Conservation (phyloP, 768 basidiomycete species). For the Termitomyces sp. region DNA sequence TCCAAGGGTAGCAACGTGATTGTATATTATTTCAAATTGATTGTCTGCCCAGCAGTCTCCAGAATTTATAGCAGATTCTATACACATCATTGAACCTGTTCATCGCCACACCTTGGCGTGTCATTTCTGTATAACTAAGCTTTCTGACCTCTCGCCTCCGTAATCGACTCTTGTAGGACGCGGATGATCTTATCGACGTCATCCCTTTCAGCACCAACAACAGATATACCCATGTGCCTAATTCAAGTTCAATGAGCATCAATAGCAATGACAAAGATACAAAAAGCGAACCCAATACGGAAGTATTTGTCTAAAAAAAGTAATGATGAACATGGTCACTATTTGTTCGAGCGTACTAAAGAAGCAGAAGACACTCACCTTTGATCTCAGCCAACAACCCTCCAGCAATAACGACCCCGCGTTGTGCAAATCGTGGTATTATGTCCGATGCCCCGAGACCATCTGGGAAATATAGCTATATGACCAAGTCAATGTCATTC, state of each 20-base stretch:
- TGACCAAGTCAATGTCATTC: not conserved
- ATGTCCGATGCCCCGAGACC: conserved; percentile 76
- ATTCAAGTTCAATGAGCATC: not conserved
- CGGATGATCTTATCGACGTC: conserved; percentile 72
- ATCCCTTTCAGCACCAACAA: conserved; percentile 57
- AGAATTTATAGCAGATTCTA: not conserved
- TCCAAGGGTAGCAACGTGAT: not conserved
- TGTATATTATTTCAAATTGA: not conserved
- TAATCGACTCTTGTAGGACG: conserved; percentile 55
- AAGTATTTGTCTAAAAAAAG: conserved; percentile 71
- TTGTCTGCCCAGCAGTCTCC: not conserved
- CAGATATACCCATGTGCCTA: conserved; percentile 91
- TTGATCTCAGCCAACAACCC: conserved; percentile 83
- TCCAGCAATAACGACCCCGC: conserved; percentile 78
- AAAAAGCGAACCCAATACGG: conserved; percentile 65
- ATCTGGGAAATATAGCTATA: conserved; percentile 72
- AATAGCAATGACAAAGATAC: not conserved
- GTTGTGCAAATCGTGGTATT: conserved; percentile 64
- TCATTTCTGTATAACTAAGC: conserved; percentile 2
- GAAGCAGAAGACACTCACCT: conserved; percentile 34
- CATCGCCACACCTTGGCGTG: not conserved
- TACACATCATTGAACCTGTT: not conserved
- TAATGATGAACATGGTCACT: not conserved
- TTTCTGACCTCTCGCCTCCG: conserved; percentile 31
- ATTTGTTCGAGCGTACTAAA: not conserved